Base-by-base conservation (phyloP, 1,284 basidiomycete species). In the Microbotryomycetes sp. region DNA sequence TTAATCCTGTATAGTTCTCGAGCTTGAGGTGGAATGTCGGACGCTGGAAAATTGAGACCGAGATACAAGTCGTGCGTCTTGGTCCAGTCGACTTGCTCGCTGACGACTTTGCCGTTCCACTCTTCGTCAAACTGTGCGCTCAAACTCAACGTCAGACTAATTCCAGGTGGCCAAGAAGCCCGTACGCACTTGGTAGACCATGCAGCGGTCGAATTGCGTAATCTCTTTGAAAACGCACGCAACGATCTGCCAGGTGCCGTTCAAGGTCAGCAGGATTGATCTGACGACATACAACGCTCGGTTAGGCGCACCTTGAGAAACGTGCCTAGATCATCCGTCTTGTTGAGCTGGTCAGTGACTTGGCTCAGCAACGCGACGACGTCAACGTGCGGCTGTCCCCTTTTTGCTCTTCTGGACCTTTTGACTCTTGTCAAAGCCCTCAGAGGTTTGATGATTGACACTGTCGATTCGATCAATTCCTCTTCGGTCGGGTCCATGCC, bases 191-290 rank as follows among this genome's bases (percentile, higher is more conserved):
- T 90, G 88, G 73, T 92, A 92, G n/a, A 91, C 80, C 74, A 93
- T 78, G n/a, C 91, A 87, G 9, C 89, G 82, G 73, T 90, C 87
- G 72, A 90, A 90, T 72, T 86, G 86, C 6, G 86, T 87, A 61
- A 92, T 73, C 71, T 92, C 88, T 73, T 89, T 87, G 64, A 91
- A 81, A 24, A 91, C 81, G 3, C 89, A 88, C 6, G 88, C 88
- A 0, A 84, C 82, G 54, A 91, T 81, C 70, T 89, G 35, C 15
- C 18, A 9, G 35, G 35, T n/a, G n/a, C n/a, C n/a, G n/a, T n/a
- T n/a, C n/a, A n/a, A n/a, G n/a, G n/a, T n/a, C n/a, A n/a, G n/a
- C n/a, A n/a, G n/a, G n/a, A n/a, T n/a, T n/a, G n/a, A n/a, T n/a
- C n/a, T n/a, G n/a, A n/a, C n/a, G n/a, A n/a, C n/a, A n/a, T n/a